phyloP scores from a whole-genome alignment of 2,329 filamentous ascomycete species.

The Exophiala phaeomuriformis region DNA sequence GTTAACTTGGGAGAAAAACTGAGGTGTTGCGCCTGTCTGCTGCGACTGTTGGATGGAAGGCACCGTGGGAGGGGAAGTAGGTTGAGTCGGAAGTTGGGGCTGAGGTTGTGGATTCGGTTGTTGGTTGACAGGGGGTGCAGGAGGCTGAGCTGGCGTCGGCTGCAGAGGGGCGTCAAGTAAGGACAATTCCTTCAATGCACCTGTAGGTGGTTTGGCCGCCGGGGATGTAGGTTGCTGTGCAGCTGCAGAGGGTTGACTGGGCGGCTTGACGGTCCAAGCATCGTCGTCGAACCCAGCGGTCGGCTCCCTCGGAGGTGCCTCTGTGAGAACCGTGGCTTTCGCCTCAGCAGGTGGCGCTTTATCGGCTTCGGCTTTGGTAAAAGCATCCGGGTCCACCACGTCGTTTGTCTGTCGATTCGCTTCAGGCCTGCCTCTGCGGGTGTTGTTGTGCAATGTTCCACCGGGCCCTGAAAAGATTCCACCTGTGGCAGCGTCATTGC shows the following conservation, averaged over 20 bases:
- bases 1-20: slow-evolving; percentile 46
- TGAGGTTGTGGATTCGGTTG: slow-evolving; percentile 34
- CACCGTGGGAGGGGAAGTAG: slow-evolving; percentile 18
- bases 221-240: slow-evolving; percentile 34
- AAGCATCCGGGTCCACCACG: slow-evolving; percentile 77
- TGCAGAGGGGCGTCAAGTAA: slow-evolving; percentile 54
- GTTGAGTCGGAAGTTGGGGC: slow-evolving; percentile 33
- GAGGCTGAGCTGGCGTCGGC: slow-evolving; percentile 43
- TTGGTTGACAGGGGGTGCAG: slow-evolving; percentile 32
- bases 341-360: slow-evolving; percentile 38
- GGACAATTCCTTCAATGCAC: slow-evolving; percentile 63
- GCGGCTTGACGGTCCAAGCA: slow-evolving; percentile 91
- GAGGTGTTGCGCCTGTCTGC: slow-evolving; percentile 40
- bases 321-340: slow-evolving; percentile 44
- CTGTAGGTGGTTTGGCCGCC: slow-evolving; percentile 49
- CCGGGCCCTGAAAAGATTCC: slow-evolving; percentile 89
- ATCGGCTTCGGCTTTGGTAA: slow-evolving; percentile 56
- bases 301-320: slow-evolving; percentile 44
- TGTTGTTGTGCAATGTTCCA: slow-evolving; percentile 89
- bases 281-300: slow-evolving; percentile 80
- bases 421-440: slow-evolving; percentile 79
- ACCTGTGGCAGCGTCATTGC: slow-evolving; percentile 44
- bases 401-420: slow-evolving; percentile 81
- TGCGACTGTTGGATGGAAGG: slow-evolving; percentile 35
- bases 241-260: slow-evolving; percentile 45